Percentiles rank a stretch among this genome's conserved stretches.
These are phyloP conservation scores for Conidiobolus incongruus DNA, from an alignment of 371 early-diverging fungal genomes.

Conservation along the genomic window DNA sequence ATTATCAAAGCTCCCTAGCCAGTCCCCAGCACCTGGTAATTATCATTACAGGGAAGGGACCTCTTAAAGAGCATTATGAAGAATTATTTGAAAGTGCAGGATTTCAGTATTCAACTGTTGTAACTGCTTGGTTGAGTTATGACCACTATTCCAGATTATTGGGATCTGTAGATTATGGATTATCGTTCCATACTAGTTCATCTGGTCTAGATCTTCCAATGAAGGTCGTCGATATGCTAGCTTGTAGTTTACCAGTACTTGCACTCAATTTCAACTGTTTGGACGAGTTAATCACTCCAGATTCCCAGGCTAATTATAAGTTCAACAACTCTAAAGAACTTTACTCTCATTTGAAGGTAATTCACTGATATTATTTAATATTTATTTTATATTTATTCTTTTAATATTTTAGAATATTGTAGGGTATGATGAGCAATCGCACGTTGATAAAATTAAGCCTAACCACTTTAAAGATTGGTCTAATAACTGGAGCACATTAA, in stretches of 20 bases:
- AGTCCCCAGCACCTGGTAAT: constrained; percentile 36
- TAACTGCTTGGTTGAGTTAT: constrained; percentile 60
- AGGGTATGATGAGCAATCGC: no score
- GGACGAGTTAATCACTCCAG: constrained; percentile 50
- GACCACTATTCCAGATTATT: constrained; percentile 70
- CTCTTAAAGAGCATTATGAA: constrained; percentile 42
- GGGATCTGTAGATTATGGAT: constrained; percentile 74
- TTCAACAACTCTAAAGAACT: no score
- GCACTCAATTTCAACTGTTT: constrained; percentile 53
- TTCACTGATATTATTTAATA: no score
- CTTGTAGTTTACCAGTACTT: constrained; percentile 77
- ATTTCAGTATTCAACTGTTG: no score
- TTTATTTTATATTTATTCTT: no score
- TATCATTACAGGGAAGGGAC: constrained; percentile 88
- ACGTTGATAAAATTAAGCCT: no score
- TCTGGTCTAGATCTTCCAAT: constrained; percentile 91
- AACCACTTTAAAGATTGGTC: no score
- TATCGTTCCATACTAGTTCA: constrained; percentile 76
- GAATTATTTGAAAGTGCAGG: no score
- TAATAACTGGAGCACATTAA: no score
- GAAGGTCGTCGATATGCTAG: constrained; percentile 97
- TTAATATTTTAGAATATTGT: no score
- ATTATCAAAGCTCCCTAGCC: constrained; percentile 7
- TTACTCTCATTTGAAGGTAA: no score
- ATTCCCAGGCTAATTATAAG: no score